Percentiles rank a stretch among this genome's conserved stretches.
These are phyloP conservation scores for Aspergillus taichungensis DNA, from an alignment of 495 filamentous ascomycete species.

Conservation along the genomic window DNA sequence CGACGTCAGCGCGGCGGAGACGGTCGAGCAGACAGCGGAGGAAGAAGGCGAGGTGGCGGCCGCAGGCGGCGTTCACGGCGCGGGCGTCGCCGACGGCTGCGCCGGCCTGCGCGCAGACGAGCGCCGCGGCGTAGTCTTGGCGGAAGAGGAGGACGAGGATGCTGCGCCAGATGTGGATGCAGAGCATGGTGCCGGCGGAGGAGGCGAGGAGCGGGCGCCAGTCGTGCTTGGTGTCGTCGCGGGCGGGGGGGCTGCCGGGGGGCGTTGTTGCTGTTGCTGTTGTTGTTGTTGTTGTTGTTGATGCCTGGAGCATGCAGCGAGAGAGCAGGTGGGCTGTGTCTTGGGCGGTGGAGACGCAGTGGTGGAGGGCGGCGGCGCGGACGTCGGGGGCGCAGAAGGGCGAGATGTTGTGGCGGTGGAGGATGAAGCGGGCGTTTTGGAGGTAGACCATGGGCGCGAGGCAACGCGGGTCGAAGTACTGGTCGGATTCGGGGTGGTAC, in stretches of 20 bases:
- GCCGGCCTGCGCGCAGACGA: conserved; percentile 62
- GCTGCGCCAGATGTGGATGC: conserved; percentile 87
- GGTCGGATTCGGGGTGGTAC: conserved; percentile 54
- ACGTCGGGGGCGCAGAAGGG: conserved; percentile 57
- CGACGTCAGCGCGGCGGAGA: conserved; percentile 39
- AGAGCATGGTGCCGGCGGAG: conserved; percentile 56
- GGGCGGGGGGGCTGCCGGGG: conserved; percentile 7
- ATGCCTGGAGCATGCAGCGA: conserved; percentile 45
- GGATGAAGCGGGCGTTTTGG: conserved; percentile 71
- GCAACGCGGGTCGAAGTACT: conserved; percentile 62
- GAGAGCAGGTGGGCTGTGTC: conserved; percentile 71
- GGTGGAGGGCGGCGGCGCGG: conserved; percentile 61
- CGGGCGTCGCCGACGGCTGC: conserved; percentile 59
- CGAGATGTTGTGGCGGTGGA: conserved; percentile 88
- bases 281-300: too few relatives aligned
- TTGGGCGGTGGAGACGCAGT: conserved; percentile 62
- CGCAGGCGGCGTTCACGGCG: conserved; percentile 68
- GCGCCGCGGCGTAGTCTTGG: conserved; percentile 60
- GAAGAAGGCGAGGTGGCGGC: conserved; percentile 80
- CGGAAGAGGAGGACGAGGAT: conserved; percentile 70
- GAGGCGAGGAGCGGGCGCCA: conserved; percentile 45
- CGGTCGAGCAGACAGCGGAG: conserved; percentile 53
- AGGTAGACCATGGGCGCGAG: conserved; percentile 68
- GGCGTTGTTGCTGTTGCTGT: too few relatives aligned
- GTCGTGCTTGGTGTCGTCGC: conserved; percentile 20